phyloP scores from a whole-genome alignment of 116 monocot genomes.

The Iris pallida region DNA sequence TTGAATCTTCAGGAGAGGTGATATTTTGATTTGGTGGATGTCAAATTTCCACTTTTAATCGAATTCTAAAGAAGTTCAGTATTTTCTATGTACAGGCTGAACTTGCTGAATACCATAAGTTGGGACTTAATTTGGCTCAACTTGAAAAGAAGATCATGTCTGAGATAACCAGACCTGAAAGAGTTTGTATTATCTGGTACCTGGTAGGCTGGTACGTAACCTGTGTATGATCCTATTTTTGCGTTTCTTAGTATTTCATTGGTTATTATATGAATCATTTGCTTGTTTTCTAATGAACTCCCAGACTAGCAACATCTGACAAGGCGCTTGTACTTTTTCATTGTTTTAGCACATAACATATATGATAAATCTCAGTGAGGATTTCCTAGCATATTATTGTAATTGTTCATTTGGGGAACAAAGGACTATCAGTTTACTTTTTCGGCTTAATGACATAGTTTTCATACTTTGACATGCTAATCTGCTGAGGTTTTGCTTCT shows the following conservation, averaged over 20 bases:
- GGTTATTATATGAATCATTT: constrained; percentile 17
- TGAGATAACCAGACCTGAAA: constrained; percentile 94
- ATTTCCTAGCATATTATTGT: too few species aligned
- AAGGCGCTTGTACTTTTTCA: too few species aligned
- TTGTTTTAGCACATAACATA: too few species aligned
- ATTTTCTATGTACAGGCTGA: constrained; percentile 42
- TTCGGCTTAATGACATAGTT: too few species aligned
- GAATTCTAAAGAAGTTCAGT: not conserved
- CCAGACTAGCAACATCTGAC: too few species aligned
- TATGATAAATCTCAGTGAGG: too few species aligned
- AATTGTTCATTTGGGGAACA: too few species aligned
- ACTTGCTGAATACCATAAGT: constrained; percentile 85
- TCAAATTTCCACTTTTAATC: not conserved
- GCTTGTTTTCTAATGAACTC: not conserved
- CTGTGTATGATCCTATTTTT: not conserved
- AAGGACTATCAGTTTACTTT: too few species aligned
- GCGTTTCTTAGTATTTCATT: constrained; percentile 5
- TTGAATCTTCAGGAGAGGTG: constrained; percentile 93
- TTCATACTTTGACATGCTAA: too few species aligned
- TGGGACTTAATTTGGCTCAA: constrained; percentile 73
- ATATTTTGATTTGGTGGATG: constrained; percentile 3
- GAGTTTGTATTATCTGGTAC: constrained; percentile 74
- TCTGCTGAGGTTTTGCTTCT: too few species aligned
- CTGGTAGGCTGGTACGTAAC: constrained; percentile 71
- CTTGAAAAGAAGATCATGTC: constrained; percentile 90